These are phyloP conservation scores for Aquilaria malaccensis DNA, from an alignment of 345 rosid genomes.

Conservation along the genomic window DNA sequence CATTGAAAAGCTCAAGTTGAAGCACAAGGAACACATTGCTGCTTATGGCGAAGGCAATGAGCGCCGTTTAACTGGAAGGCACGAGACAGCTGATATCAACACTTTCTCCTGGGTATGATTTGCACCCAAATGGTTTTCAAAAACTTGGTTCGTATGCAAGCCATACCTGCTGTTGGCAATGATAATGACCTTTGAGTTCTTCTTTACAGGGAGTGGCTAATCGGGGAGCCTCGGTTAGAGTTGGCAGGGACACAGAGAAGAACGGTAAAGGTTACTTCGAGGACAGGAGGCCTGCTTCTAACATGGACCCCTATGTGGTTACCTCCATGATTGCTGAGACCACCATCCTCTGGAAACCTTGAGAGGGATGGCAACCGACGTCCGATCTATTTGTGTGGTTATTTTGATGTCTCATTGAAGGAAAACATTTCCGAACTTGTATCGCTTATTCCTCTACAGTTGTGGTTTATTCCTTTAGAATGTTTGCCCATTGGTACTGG, in stretches of 20 bases:
- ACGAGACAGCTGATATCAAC: constrained; percentile 77
- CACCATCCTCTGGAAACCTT: constrained; percentile 44
- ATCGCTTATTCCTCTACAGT: neutral
- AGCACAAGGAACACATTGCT: constrained; percentile 77
- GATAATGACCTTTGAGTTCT: neutral
- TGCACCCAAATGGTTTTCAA: neutral
- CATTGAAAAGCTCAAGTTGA: constrained; percentile 58
- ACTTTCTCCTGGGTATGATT: constrained; percentile 55
- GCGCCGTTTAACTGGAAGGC: constrained; percentile 70
- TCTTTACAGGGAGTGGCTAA: constrained; percentile 58
- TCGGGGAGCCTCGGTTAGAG: constrained; percentile 68
- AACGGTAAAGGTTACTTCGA: constrained; percentile 72
- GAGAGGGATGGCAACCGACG: neutral
- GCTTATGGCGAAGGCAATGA: constrained; percentile 94
- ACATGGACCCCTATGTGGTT: constrained; percentile 82
- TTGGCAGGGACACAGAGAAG: constrained; percentile 68
- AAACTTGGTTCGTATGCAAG: neutral
- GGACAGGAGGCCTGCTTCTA: constrained; percentile 72
- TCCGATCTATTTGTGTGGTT: neutral
- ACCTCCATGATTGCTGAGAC: constrained; percentile 75
- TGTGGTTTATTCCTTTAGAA: neutral
- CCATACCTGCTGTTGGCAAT: too few relatives aligned
- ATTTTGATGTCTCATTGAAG: neutral
- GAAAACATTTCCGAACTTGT: neutral
- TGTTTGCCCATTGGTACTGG: neutral